These are phyloP conservation scores for Nidularia pulvinata DNA, from an alignment of 768 basidiomycete species.

Conservation along the genomic window DNA sequence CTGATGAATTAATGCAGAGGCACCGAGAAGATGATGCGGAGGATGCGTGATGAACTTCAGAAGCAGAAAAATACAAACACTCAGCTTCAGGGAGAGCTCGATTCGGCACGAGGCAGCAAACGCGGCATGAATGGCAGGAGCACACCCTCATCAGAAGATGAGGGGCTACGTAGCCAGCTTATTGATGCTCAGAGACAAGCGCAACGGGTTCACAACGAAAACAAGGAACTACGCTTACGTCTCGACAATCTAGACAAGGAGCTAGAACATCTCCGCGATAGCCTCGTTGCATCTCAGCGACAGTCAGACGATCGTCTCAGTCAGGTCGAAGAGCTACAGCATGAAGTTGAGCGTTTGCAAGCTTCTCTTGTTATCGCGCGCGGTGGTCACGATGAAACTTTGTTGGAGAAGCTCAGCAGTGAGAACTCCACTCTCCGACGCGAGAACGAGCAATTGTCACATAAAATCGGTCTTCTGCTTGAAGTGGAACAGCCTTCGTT, in stretches of 20 bases:
- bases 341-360: conserved; percentile 77
- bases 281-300: conserved; percentile 68
- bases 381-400: conserved; percentile 73
- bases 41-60: conserved; percentile 93
- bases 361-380: conserved; percentile 74
- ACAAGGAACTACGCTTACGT: conserved; percentile 73
- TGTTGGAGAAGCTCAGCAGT: conserved; percentile 78
- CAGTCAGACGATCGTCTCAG: conserved; percentile 78
- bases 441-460: conserved; percentile 89
- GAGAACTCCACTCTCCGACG: conserved; percentile 80
- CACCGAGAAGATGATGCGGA: conserved; percentile 97
- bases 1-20: conserved; percentile 51
- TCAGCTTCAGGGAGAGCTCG: conserved; percentile 83
- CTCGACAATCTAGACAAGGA: conserved; percentile 78
- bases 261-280: conserved; percentile 68
- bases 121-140: conserved; percentile 69
- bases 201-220: conserved; percentile 70
- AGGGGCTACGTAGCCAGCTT: conserved; percentile 70
- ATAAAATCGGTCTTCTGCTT: conserved; percentile 87
- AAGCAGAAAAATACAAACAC: conserved; percentile 87
- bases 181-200: conserved; percentile 76
- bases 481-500: conserved; percentile 84
- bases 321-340: conserved; percentile 79
- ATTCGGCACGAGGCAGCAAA: conserved; percentile 60
- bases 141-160: conserved; percentile 82